Evolutionary conservation across 2,329 filamentous ascomycete species (phyloP), one percentile per base, ranked within the genome.

Genomic region (Raffaelea ambrosiae): DNA sequence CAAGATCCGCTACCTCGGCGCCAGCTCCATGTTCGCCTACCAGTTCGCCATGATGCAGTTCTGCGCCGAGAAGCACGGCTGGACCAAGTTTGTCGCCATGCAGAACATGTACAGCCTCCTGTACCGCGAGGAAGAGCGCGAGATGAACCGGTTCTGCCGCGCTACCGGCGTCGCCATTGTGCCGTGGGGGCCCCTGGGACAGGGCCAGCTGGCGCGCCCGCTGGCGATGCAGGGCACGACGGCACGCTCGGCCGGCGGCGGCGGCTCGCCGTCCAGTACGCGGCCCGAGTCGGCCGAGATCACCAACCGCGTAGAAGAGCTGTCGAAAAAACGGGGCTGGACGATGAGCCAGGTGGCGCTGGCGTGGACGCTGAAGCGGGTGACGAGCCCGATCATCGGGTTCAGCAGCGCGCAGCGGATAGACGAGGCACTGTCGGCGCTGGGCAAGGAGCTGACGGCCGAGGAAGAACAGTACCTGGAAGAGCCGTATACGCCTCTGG

Each of bases 391-490:
- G 2, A 84, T 85, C 50, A 66, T 83, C 46, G 81, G 83, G 0
- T 67, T 85, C 54, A 76, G 70, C 52, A 83, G 69, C 46, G 66
- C 73, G 31, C 67, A 71, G 49, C 66, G 81, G n/a, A 73, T 86
- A 40, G 75, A 82, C 33, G 79, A 85, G 64, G 77, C 78, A 1
- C 66, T 81, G 18, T 64, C 67, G 3, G 64, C 67, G 0, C 54
- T 65, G 5, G 66, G 65, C 3, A 70, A 73, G 38, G 67, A 67
- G 40, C 59, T 86, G 51, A 75, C 68, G 0, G 67, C 72, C 0
- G 77, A 83, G 51, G 81, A 85, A 57, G 70, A 77, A 52, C 67
- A 71, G 47, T 81, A 78, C 55, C 61, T 84, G 4, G 81, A 84
- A 61, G 79, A 80, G 59, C 67, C 74, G 18, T 85, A 84, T 61